phyloP scores from a whole-genome alignment of 345 rosid genomes.

The Syzygium aqueum region DNA sequence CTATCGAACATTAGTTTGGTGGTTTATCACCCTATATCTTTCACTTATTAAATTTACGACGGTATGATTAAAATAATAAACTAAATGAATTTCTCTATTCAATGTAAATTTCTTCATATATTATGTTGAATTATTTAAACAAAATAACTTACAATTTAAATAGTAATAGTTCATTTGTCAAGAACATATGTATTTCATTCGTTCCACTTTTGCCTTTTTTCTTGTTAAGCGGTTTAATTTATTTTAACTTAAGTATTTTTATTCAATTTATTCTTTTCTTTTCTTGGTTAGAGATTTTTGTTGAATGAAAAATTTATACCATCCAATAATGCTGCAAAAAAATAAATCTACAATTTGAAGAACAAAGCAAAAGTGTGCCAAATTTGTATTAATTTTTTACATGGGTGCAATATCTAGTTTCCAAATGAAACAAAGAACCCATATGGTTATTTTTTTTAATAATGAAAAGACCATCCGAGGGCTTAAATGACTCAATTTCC shows the following conservation, averaged over 20 bases:
- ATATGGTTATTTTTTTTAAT: no score
- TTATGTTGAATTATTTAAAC: neutral
- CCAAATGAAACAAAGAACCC: neutral
- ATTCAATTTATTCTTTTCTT: neutral
- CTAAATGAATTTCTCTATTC: neutral
- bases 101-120: neutral
- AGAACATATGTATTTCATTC: neutral
- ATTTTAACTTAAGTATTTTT: neutral
- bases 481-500: neutral
- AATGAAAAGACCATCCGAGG: neutral
- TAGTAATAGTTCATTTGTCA: neutral
- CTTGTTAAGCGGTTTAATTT: neutral
- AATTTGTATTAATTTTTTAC: neutral
- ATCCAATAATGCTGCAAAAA: neutral
- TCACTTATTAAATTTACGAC: neutral
- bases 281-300: neutral
- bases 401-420: neutral
- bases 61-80: neutral
- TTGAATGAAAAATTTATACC: neutral
- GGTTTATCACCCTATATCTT: neutral
- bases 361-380: neutral
- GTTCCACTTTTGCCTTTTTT: neutral
- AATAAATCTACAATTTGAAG: neutral
- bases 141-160: neutral
- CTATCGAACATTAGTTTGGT: neutral